A percentile compares a stretch with the other conserved stretches of the same genome.
Evolutionary conservation across 2,329 filamentous ascomycete genomes (phyloP).

Genomic region (Fusarium setosum): DNA sequence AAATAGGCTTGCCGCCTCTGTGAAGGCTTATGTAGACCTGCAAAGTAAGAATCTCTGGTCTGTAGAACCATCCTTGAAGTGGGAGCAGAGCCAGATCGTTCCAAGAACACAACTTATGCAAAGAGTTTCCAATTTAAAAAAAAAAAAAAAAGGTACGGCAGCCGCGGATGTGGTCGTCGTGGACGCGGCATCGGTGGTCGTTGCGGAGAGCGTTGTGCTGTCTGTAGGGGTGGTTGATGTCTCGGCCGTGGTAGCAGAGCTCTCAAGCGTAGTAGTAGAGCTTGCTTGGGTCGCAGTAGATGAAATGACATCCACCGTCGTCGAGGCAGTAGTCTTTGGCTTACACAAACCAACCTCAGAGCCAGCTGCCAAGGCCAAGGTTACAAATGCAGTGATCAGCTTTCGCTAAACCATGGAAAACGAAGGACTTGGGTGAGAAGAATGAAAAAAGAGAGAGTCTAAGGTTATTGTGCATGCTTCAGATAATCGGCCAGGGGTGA

Average conservation of each 20-base stretch:
- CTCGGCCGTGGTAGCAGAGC: not conserved
- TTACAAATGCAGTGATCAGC: not conserved
- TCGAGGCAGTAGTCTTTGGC: not conserved
- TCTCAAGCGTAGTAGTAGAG: not conserved
- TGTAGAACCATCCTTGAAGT: too few species aligned
- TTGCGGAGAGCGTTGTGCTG: not conserved
- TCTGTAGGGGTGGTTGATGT: not conserved
- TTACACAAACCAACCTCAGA: not conserved
- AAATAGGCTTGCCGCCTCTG: too few species aligned
- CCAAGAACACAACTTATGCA: too few species aligned
- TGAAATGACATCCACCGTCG: not conserved
- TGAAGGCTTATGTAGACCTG: too few species aligned
- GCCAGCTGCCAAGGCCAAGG: not conserved
- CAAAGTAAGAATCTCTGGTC: too few species aligned
- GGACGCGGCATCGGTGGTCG: not conserved
- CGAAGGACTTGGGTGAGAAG: not conserved
- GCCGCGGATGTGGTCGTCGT: not conserved
- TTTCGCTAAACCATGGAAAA: not conserved
- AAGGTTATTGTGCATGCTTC: not conserved
- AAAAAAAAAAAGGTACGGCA: too few species aligned
- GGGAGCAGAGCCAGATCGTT: too few species aligned
- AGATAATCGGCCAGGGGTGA: not conserved
- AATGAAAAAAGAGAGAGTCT: not conserved
- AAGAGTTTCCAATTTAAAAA: too few species aligned
- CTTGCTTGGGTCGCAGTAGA: not conserved